A percentile compares a stretch with the other conserved stretches of the same genome.
Evolutionary conservation across 805 yeast species (phyloP).

Genomic region (Yarrowia keelungensis): DNA sequence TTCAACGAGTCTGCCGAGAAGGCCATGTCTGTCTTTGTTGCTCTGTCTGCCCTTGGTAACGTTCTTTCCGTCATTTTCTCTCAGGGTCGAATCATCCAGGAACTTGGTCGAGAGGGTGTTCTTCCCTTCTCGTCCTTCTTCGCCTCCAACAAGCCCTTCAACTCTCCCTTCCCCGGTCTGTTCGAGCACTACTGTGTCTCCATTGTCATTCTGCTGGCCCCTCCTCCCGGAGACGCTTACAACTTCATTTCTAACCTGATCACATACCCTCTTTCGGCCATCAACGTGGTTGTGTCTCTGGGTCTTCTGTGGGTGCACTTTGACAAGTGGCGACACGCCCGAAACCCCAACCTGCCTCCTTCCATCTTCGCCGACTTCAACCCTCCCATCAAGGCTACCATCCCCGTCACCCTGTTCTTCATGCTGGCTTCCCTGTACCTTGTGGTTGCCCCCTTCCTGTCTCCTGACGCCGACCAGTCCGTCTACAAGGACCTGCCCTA

Average conservation of each 20-base stretch:
- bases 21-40: constrained; percentile 81
- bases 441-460: constrained; percentile 78
- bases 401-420: constrained; percentile 70
- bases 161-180: constrained; percentile 74
- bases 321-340: constrained; percentile 52
- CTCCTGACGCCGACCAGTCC: constrained; percentile 69
- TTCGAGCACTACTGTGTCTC: constrained; percentile 80
- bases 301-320: constrained; percentile 68
- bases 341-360: constrained; percentile 27
- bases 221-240: constrained; percentile 89
- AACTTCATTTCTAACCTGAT: constrained; percentile 79
- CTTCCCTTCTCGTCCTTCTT: constrained; percentile 76
- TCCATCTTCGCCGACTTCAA: constrained; percentile 58
- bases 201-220: constrained; percentile 74
- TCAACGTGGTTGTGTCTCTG: constrained; percentile 67
- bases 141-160: constrained; percentile 74
- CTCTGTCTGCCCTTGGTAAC: constrained; percentile 81
- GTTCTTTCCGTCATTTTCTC: constrained; percentile 80
- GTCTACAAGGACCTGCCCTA: constrained; percentile 77
- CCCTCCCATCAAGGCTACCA: constrained; percentile 72
- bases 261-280: constrained; percentile 80
- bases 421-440: constrained; percentile 69
- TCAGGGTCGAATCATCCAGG: constrained; percentile 82
- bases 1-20: constrained; percentile 72
- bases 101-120: constrained; percentile 81